Base-by-base conservation (phyloP, 129 eudicot species). In the Heracleum sosnowskyi region DNA sequence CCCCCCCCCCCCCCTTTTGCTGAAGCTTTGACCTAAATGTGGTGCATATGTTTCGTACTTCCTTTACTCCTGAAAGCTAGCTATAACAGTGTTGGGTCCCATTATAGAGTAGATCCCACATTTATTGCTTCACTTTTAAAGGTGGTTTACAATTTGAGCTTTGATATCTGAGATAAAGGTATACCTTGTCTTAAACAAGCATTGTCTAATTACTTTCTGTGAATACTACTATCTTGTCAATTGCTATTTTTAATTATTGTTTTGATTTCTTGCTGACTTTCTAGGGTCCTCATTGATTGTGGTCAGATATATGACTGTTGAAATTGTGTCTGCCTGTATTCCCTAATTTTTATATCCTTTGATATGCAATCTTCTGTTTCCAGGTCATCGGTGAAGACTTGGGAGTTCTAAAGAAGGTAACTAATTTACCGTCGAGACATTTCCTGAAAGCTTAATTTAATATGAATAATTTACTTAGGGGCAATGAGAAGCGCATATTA, bases 361-460 rank as follows among this genome's bases (percentile, higher is more conserved):
- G 73, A 80, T 75, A 5, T 68, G 35, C 1, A 2, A 33, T 42
- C 13, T 42, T 2, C n/a, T 18, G 34, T 70, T 82, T 84, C 79
- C 95, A 95, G 99, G 94, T 88, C 60, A 78, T 95, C 62, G 87
- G 83, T 73, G 99, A 95, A 71, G 97, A 95, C 81, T 69, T 95
- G 75, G 99, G 96, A 80, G 88, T 95, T 40, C 39, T 95, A 72
- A 95, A 92, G 89, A 92, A 95, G 97, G 98, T 91, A 88, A 49
- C 57, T 76, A 26, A 76, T 24, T 79, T 72, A 11, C n/a, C 12
- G 37, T 20, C 12, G 78, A 63, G 41, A 10, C 34, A 76, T 39
- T 74, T 57, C 68, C 37, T 39, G 28, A 79, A 44, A 60, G 60
- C 10, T 73, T 24, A 42, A 39, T 11, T 40, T 37, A 20, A 31